Conservation (phyloP, 2,329 filamentous ascomycete species). For the Teratosphaeria viscida region DNA sequence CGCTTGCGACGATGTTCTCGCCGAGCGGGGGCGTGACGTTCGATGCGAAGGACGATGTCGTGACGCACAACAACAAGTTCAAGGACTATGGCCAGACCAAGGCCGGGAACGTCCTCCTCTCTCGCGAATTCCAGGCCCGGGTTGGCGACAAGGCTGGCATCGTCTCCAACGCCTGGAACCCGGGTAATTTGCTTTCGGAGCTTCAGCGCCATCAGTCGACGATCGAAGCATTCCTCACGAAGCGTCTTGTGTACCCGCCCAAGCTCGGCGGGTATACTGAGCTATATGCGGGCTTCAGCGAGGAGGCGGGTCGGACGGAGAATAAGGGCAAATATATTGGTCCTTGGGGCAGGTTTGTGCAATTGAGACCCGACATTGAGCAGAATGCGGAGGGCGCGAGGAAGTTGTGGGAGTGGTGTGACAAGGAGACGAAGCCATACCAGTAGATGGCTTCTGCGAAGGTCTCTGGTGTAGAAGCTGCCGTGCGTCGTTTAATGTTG, state of each 20-base stretch:
- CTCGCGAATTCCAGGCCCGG: slow-evolving; percentile 13
- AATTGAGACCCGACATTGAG: slow-evolving; percentile 19
- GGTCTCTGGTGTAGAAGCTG: background rate
- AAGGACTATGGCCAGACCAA: slow-evolving; percentile 21
- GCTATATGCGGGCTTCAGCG: slow-evolving; percentile 20
- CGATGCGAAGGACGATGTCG: slow-evolving; percentile 10
- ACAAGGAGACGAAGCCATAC: slow-evolving; percentile 22
- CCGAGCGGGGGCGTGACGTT: slow-evolving; percentile 12
- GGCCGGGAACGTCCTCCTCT: slow-evolving; percentile 19
- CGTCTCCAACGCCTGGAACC: slow-evolving; percentile 21
- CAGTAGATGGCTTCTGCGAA: background rate
- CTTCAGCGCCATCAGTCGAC: slow-evolving; percentile 16
- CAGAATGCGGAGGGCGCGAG: slow-evolving; percentile 21
- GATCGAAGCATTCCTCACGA: slow-evolving; percentile 3
- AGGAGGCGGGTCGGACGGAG: slow-evolving; percentile 15
- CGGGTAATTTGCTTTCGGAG: slow-evolving; percentile 23
- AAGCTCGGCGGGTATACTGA: slow-evolving; percentile 25
- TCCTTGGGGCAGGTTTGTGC: slow-evolving; percentile 25
- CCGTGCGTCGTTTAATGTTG: too few relatives aligned
- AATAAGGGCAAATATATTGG: slow-evolving; percentile 20
- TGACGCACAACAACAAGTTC: slow-evolving; percentile 7
- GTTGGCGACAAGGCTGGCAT: slow-evolving; percentile 13
- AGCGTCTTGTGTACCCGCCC: slow-evolving; percentile 13
- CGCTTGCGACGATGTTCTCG: slow-evolving; percentile 14
- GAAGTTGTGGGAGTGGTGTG: slow-evolving; percentile 33